Evolutionary conservation across 176 grass and related monocot genomes (phyloP), one percentile per base, ranked within the genome.

Genomic region (Ananas comosus): DNA sequence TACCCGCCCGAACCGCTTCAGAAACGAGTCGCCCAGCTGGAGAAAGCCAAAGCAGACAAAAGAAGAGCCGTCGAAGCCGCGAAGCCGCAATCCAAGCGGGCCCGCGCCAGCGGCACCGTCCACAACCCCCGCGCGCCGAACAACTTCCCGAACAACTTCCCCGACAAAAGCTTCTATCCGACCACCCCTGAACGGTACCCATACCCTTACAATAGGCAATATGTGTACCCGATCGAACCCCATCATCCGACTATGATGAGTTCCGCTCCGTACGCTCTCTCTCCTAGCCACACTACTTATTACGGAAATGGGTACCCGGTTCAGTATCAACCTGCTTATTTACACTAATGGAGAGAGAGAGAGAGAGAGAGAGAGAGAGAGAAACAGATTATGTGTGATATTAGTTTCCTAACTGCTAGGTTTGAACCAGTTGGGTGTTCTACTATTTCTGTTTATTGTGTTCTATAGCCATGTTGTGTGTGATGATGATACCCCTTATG

Each of bases 1-100:
- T 96, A 87, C 65, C 79, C 89, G 4, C 61, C 79, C 12, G 93
- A 96, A 65, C 83, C 86, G 73, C 88, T 92, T 65, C 83, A 85
- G 22, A 89, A 90, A 76, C 78, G 81, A 64, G 90, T 96, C 49
- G 53, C 82, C 8, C 89, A 93, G 82, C 80, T 97, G 54, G 94
- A 97, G 84, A 93, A 97, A 82, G 89, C 82, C 10, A 97, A 97
- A 87, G 94, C 87, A 23, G 94, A 97, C 82, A 97, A 97, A 78
- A 82, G 89, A 53, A 82, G 94, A 54, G 81, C 89, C 22, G 84
- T 78, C 65, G 86, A 97, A 81, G 89, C 86, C 14, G 75, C 89
- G 0, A 97, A 97, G 59, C 94, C 89, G 18, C 93, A 93, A 70
- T 88, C 89, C 13, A 97, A 97, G 70, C 77, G 94, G 57, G 81